A percentile compares a stretch with the other conserved stretches of the same genome.
Evolutionary conservation across 768 basidiomycete species (phyloP).

Genomic region (Dioszegia hungarica): DNA sequence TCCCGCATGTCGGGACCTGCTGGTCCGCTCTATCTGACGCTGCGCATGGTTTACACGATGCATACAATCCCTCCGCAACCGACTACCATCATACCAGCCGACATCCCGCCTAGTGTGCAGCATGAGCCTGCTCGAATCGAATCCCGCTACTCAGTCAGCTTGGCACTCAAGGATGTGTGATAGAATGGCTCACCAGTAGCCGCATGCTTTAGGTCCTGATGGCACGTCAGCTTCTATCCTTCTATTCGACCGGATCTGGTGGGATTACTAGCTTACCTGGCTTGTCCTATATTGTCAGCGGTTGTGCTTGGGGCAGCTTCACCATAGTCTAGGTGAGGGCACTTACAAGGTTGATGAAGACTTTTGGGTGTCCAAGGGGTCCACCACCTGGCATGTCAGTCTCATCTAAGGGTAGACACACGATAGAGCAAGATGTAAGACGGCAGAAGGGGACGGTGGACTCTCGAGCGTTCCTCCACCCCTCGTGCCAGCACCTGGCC

Average conservation of each 20-base stretch:
- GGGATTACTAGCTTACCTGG: constrained; percentile 53
- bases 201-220: constrained; percentile 66
- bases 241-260: not conserved
- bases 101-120: constrained; percentile 53
- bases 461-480: too few species aligned
- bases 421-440: not conserved
- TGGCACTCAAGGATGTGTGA: not conserved
- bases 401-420: too few species aligned
- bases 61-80: not conserved
- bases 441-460: too few species aligned
- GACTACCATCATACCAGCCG: not conserved
- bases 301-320: not conserved
- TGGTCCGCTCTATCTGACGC: too few species aligned
- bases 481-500: too few species aligned
- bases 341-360: constrained; percentile 74
- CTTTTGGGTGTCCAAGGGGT: constrained; percentile 90
- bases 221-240: constrained; percentile 1
- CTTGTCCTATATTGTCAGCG: constrained; percentile 62
- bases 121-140: constrained; percentile 80
- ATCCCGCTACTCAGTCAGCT: constrained; percentile 61
- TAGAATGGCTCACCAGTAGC: constrained; percentile 57
- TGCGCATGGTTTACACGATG: too few species aligned
- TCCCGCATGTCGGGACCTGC: too few species aligned
- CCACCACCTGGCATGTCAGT: constrained; percentile 65
- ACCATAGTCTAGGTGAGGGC: constrained; percentile 8